Percentiles rank a stretch among this genome's conserved stretches.
These are phyloP conservation scores for Euphrasia arctica DNA, from an alignment of 305 asterid genomes.

Conservation along the genomic window DNA sequence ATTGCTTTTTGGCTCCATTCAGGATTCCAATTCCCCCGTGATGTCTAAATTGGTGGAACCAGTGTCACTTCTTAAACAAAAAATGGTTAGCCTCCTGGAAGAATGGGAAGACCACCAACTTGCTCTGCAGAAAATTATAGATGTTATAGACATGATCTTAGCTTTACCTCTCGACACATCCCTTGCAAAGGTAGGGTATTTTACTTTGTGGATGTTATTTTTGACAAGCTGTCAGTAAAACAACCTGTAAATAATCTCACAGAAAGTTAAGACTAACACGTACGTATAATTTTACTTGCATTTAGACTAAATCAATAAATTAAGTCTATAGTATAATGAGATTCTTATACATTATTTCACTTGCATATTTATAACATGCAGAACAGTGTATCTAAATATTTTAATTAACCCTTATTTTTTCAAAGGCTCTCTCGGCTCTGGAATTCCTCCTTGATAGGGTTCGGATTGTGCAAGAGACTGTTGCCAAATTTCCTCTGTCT, in stretches of 20 bases:
- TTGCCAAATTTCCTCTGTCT: constrained; percentile 69
- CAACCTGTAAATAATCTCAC: not conserved
- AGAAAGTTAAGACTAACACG: not conserved
- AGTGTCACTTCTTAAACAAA: constrained; percentile 48
- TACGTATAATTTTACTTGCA: not conserved
- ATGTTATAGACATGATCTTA: constrained; percentile 73
- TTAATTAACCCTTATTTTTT: constrained; percentile 25
- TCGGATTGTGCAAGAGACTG: constrained; percentile 55
- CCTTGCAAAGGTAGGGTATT: constrained; percentile 66
- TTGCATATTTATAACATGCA: constrained; percentile 7
- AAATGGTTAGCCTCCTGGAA: constrained; percentile 43
- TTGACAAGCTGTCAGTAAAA: not conserved
- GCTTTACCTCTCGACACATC: constrained; percentile 82
- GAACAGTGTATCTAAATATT: constrained; percentile 12
- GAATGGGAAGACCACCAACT: constrained; percentile 76
- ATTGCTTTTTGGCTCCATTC: constrained; percentile 20
- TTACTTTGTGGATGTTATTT: constrained; percentile 15
- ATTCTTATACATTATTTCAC: constrained; percentile 7
- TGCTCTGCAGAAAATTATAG: constrained; percentile 64
- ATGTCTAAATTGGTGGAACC: constrained; percentile 89
- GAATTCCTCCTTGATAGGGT: constrained; percentile 74
- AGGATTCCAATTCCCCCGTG: constrained; percentile 67
- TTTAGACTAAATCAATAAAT: not conserved
- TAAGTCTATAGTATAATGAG: not conserved
- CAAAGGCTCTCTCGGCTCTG: constrained; percentile 76